A percentile compares a stretch with the other conserved stretches of the same genome.
These are phyloP conservation scores for Melastoma candidum DNA, from an alignment of 441 rosid genomes.

Conservation along the genomic window DNA sequence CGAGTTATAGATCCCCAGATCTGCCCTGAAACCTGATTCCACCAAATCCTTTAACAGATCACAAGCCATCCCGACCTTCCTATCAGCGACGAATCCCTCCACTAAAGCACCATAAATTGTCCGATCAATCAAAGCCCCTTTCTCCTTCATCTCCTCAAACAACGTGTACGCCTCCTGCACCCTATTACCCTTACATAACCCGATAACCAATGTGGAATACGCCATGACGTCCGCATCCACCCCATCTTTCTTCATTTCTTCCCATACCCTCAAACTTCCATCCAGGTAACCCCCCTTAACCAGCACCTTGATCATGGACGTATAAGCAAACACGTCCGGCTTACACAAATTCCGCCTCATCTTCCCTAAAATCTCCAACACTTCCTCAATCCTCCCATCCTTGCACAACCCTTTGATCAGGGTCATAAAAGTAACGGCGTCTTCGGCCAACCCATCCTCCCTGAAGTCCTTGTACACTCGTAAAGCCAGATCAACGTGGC, in stretches of 20 bases:
- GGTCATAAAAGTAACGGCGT: constrained; percentile 63
- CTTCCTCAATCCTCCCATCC: constrained; percentile 50
- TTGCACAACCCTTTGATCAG: constrained; percentile 73
- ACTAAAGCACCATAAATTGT: constrained; percentile 49
- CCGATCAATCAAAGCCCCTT: constrained; percentile 58
- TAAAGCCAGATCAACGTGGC: constrained; percentile 62
- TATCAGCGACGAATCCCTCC: constrained; percentile 55
- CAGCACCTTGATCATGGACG: constrained; percentile 61
- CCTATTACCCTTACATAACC: constrained; percentile 55
- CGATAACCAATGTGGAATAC: constrained; percentile 55
- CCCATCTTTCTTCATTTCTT: constrained; percentile 62
- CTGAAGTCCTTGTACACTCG: constrained; percentile 70
- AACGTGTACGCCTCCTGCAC: constrained; percentile 50
- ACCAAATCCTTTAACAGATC: constrained; percentile 74
- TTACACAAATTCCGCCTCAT: constrained; percentile 66
- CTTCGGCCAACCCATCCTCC: constrained; percentile 66
- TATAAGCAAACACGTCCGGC: constrained; percentile 84
- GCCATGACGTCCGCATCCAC: constrained; percentile 83
- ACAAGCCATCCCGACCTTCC: constrained; percentile 57
- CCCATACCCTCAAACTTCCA: constrained; percentile 71
- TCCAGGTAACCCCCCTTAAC: constrained; percentile 53
- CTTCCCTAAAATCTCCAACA: constrained; percentile 45
- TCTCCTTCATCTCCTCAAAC: constrained; percentile 74
- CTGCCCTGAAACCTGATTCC: constrained; percentile 80
- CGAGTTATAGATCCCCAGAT: constrained; percentile 69